Evolutionary conservation across 208 protist species (phyloP), one percentile per base, ranked within the genome.

Genomic region (Crithidia fasciculata): DNA sequence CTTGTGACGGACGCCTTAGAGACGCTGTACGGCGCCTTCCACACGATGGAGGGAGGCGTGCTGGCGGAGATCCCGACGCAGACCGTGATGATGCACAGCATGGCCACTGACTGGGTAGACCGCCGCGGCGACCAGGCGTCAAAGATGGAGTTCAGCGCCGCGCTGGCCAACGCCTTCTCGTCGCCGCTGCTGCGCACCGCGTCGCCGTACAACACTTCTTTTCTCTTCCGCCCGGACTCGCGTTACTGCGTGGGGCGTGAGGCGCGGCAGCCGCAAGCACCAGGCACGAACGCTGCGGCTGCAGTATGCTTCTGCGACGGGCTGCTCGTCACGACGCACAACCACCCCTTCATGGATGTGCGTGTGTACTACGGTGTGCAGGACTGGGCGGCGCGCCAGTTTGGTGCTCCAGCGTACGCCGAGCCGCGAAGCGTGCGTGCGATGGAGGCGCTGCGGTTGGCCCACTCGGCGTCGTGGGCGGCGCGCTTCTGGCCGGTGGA

Each of bases 251-350:
- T 68, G 28, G 64, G 60, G 18, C 41, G 57, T 8, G 54, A 60
- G 19, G 62, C 43, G 4, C 47, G 63, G 19, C 12, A 52, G 54
- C 8, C 28, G 16, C 50, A 18, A 55, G 50, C 40, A 56, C 47
- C 44, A 50, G 52, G 12, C 37, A 18, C 44, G 37, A 13, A 8
- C 40, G 60, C 49, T 10, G 59, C 62, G 15, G 28, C 66, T 8
- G 66, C 68, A 16, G 50, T 72, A 19, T 81, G 76, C 41, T 81
- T 81, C 41, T 81, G 76, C 62, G 76, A 81, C 40, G 76, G 63
- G 10, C 63, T 81, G 45, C 57, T 81, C 10, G 56, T 72, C 19
- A 70, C 68, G 15, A 69, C 60, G 3, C 61, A 60, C 39, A 65
- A 67, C 54, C 52, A 67, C 4, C 47, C 69, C 36, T 53, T 71